Conservation (phyloP, 805 yeast genomes). For the Candida cerambycidarum region DNA sequence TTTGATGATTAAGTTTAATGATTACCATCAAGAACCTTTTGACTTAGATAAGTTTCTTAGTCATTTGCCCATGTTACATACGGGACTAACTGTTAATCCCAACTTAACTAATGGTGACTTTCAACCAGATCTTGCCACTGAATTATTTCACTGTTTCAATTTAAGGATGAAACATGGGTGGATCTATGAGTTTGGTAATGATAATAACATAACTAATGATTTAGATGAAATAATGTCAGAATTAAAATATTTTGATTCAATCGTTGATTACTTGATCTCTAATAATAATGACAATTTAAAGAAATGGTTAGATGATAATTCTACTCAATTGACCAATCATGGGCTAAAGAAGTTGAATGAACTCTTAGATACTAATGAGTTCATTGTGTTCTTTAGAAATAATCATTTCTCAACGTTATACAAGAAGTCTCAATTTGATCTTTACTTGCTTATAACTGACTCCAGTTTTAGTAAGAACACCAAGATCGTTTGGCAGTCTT, state of each 20-base stretch:
- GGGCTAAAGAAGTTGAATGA: slow-evolving; percentile 56
- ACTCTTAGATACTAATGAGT: slow-evolving; percentile 49
- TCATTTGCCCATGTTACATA: slow-evolving; percentile 60
- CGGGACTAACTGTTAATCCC: slow-evolving; percentile 75
- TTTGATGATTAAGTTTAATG: slow-evolving; percentile 14
- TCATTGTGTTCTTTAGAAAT: slow-evolving; percentile 79
- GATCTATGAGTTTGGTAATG: slow-evolving; percentile 34
- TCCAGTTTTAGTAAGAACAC: slow-evolving; percentile 53
- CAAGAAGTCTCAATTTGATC: slow-evolving; percentile 44
- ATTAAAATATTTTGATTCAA: slow-evolving; percentile 43
- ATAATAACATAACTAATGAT: slow-evolving; percentile 1
- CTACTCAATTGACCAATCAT: slow-evolving; percentile 70
- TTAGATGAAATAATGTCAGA: slow-evolving; percentile 4
- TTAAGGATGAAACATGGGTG: slow-evolving; percentile 80
- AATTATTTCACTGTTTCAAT: slow-evolving; percentile 58
- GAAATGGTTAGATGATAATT: slow-evolving; percentile 53
- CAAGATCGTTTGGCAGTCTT: slow-evolving; percentile 77
- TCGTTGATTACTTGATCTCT: slow-evolving; percentile 54
- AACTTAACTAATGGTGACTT: slow-evolving; percentile 56
- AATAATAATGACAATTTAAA: slow-evolving; percentile 12
- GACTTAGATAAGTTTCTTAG: slow-evolving; percentile 44
- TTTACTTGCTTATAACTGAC: slow-evolving; percentile 75
- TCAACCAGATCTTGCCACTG: slow-evolving; percentile 46
- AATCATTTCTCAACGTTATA: slow-evolving; percentile 81
- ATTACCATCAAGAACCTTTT: background rate